Evolutionary conservation across 2,329 filamentous ascomycete genomes (phyloP), one percentile per base, ranked within the genome.

Genomic region (Cordyceps javanica): DNA sequence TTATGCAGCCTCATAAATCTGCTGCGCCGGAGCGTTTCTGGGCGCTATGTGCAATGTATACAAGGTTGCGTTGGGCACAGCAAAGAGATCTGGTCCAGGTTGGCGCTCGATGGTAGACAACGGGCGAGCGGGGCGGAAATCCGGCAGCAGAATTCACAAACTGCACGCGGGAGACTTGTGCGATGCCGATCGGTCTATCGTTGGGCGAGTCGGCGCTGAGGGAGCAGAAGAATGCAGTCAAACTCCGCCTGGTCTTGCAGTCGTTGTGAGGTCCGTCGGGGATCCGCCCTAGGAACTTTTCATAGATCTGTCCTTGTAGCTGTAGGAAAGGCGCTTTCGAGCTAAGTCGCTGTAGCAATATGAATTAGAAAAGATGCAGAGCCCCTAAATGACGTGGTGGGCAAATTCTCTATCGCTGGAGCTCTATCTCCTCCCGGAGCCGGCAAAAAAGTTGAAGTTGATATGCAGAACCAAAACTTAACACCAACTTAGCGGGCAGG

Each of bases 241-340:
- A 41, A 45, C 54, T 55, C 36, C 36, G 54, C 45, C 13, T 13
- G 25, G 19, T 25, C 39, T 38, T 23, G 32, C 9, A 10, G 45
- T 50, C 36, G 45, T 26, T 41, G 36, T 48, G 42, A 46, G 42
- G 26, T 49, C 25, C 8, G 34, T 41, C 54, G 45, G 44, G 36
- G 36, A 46, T 50, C 54, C 54, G 54, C 54, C 38, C 19, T 32
- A 16, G 42, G 32, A 56, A 48, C 44, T 42, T 54, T 49, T 49
- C 23, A 13, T 16, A 23, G 34, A 46, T 51, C 44, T 45, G 42
- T 10, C 5, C 16, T 30, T 32, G 34, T 14, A 8, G 14, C 14
- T n/a, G 45, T n/a, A 25, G 19, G 26, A 50, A 56, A 42, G 23
- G 45, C 14, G 5, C 28, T 49, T 50, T 50, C 19, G 44, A 26